Evolutionary conservation across 78 protist species (phyloP), one percentile per base, ranked within the genome.

Genomic region (Polysphondylium violaceum): DNA sequence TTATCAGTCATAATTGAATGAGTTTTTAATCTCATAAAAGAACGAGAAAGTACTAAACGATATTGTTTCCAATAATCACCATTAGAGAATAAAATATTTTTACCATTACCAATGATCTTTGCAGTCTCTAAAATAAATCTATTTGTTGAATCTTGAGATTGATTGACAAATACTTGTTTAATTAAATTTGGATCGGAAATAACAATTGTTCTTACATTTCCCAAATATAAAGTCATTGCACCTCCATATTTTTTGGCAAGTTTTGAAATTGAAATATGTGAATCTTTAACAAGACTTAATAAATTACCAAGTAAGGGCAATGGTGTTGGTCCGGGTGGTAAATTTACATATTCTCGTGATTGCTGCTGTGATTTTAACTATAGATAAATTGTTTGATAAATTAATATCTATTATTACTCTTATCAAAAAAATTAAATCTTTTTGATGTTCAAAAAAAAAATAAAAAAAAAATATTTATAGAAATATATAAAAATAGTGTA

Each of bases 1-100:
- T 67, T 83, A 14, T 58, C 71, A 0, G 51, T 83, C 9, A 83
- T 67, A 3, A 35, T 38, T 29, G 27, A 19, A 58, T 83, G 71
- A 11, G 27, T 23, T 44, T 59, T 83, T 38, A 83, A 25, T 41
- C 44, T 67, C 33, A 25, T 21, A 17, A 83, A 63, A 47, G 76
- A 69, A 17, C 19, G 19, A 2, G 67, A 25, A 0, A 83, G 17
- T 0, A 83, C 23, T 8, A 55, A 33, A 44, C 91, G 53, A 40
- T 55, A 69, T 47, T 50, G 67, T 63, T 69, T 83, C 91, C 91
- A 83, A 69, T 83, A 83, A 21, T 67, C 78, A 29, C 91, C 91
- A 83, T 83, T 83, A 2, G 79, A 69, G 33, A 83, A 83, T 25
- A 83, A 60, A 6, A 83, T 40, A 43, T 83, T 79, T 12, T 27